These are phyloP conservation scores for Venturia pyrina DNA, from an alignment of 2,329 filamentous ascomycete genomes.

Conservation along the genomic window DNA sequence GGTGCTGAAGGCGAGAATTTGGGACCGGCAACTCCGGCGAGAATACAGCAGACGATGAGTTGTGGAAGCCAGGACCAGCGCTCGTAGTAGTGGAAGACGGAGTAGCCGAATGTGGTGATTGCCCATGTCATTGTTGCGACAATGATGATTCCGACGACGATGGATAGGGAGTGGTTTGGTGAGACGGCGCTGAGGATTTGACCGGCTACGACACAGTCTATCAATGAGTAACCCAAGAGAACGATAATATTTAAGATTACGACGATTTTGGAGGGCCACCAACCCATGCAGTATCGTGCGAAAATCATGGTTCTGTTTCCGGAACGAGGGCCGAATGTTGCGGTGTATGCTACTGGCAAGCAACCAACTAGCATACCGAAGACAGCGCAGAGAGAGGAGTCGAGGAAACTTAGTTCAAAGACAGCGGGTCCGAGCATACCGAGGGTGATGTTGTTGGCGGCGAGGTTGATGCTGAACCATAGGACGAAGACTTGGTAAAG, in stretches of 20 bases:
- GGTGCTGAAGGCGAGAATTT: conserved; percentile 46
- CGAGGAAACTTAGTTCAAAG: conserved; percentile 48
- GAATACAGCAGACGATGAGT: conserved; percentile 20
- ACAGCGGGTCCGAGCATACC: conserved; percentile 52
- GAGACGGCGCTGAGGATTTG: conserved; percentile 51
- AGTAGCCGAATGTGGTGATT: conserved; percentile 21
- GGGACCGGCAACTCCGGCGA: conserved; percentile 28
- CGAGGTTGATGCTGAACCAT: conserved; percentile 54
- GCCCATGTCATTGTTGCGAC: conserved; percentile 30
- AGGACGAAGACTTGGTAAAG: conserved; percentile 31
- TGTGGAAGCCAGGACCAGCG: conserved; percentile 19
- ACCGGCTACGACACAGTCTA: conserved; percentile 53
- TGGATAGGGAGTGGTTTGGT: conserved; percentile 45
- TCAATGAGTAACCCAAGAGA: conserved; percentile 51
- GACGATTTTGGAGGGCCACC: conserved; percentile 55
- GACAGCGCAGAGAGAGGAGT: conserved; percentile 46
- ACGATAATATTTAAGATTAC: conserved; percentile 54
- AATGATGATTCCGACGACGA: conserved; percentile 51
- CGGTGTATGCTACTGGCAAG: conserved; percentile 47
- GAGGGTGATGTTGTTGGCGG: conserved; percentile 54
- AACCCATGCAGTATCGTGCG: conserved; percentile 53
- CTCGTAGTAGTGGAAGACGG: conserved; percentile 22
- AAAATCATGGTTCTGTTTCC: conserved; percentile 55
- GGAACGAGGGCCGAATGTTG: conserved; percentile 50
- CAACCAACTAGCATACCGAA: conserved; percentile 48